Base-by-base conservation (phyloP, 306 rosid species). In the Quercus parvula region DNA sequence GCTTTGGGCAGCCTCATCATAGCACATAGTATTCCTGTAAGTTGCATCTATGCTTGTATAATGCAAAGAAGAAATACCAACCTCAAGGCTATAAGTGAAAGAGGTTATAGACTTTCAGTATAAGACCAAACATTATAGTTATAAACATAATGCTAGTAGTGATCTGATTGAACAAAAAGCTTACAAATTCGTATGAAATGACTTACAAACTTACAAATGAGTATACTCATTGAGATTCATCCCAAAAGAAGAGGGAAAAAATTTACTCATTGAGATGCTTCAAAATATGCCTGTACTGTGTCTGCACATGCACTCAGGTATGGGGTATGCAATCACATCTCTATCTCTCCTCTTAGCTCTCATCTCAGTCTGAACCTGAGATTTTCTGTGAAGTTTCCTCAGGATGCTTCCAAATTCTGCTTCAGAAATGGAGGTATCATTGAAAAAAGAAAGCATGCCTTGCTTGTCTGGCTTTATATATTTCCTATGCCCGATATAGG, bases 381-480 rank as follows among this genome's bases (percentile, higher is more conserved):
- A 85, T 70, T 52, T 81, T n/a, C 64, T 77, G 56, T 87, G 91
- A 61, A 89, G 17, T 56, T 79, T 86, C 71, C 81, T 87, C 79
- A 79, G 27, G 10, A 79, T 76, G 49, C 54, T 56, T 31, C 86
- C 67, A 1, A 87, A 69, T 69, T 83, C 85, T 17, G 11, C 87
- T 15, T 89, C 92, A n/a, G 85, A 54, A 17, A 87, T 77, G 7
- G 84, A 70, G 66, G 18, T 11, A 54, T 89, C 83, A 20, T 83
- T 82, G 10, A 85, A 79, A 58, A 83, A 38, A 12, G 69, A 84
- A 25, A 89, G 49, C 88, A 89, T 79, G 0, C 80, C 80, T 78
- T 84, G 31, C 80, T 89, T 89, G 85, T 89, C 87, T 0, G 92
- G 92, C 84, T 74, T 85, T 61, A 89, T 85, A 70, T 81, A 89